Base-by-base conservation (phyloP, 2,329 filamentous ascomycete species). In the Calonectria crousiana region DNA sequence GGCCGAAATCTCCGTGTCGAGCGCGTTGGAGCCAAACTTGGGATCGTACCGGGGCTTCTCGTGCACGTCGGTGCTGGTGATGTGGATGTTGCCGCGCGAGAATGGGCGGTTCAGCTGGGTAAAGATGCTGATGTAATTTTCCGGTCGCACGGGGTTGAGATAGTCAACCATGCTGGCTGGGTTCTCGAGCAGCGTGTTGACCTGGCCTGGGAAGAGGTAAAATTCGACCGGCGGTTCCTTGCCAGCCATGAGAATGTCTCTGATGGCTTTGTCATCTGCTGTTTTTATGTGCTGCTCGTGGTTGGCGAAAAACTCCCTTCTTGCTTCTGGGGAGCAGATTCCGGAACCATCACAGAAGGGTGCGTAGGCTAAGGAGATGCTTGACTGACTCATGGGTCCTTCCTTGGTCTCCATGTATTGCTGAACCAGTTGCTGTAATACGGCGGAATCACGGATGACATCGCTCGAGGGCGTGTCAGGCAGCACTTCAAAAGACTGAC, bases 21-120 rank as follows among this genome's bases (percentile, higher is more conserved):
- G 34, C 11, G 60, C 5, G 60, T 64, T 64, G 26, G 36, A 47
- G 38, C 60, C 38, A 30, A 64, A 47, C 14, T 47, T 64, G 28
- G 60, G 60, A 47, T 64, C 60, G 13, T 47, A 64, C 1, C 36
- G 36, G 18, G 60, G 60, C 26, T 44, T 64, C 38, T 47, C 16
- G 18, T 47, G 36, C 5, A 64, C 41, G 36, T 64, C 18, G 9
- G 60, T 0, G 20, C 60, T 64, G 60, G 26, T 30, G 10, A 64
- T 64, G 26, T 64, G 60, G 38, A 64, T 32, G 23, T 47, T 64
- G 23, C 60, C 60, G 60, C 60, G 60, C 26, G 60, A 64, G 38
- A 64, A 47, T 3, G 60, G 60, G 36, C 38, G 60, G 38, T 64
- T 64, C 10, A 64, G 36, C 23, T 44, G 60, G 3, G 38, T 47